Evolutionary conservation across 768 basidiomycete species (phyloP).

Genomic region (Panus rudis): DNA sequence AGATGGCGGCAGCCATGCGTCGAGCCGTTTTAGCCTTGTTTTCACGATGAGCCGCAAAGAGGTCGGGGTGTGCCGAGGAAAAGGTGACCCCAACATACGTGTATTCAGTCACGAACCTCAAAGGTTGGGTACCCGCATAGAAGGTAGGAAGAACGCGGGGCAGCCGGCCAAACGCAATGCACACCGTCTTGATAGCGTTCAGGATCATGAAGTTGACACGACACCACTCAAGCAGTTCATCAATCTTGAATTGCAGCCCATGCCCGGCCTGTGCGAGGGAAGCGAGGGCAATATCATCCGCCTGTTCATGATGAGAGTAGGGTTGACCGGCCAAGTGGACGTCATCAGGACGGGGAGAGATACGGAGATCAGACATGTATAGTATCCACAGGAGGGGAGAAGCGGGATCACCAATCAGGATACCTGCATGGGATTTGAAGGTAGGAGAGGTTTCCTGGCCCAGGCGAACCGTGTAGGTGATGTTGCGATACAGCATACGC

Average conservation of each 20-base stretch:
- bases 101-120: background rate
- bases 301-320: slow-evolving; percentile 20
- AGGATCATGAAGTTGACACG: slow-evolving; percentile 12
- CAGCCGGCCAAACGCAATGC: slow-evolving; percentile 16
- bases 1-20: background rate
- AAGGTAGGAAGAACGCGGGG: background rate
- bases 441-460: slow-evolving; percentile 1
- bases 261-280: slow-evolving; percentile 4
- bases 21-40: background rate
- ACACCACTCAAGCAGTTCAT: slow-evolving; percentile 13
- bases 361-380: slow-evolving; percentile 8
- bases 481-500: slow-evolving; percentile 6
- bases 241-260: slow-evolving; percentile 15
- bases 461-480: slow-evolving; percentile 7
- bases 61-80: background rate
- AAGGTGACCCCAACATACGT: slow-evolving; percentile 5
- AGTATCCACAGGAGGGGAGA: slow-evolving; percentile 13
- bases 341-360: slow-evolving; percentile 7
- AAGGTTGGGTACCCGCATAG: background rate
- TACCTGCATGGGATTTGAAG: slow-evolving; percentile 9
- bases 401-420: slow-evolving; percentile 16
- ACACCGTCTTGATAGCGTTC: slow-evolving; percentile 12
- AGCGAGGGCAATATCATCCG: slow-evolving; percentile 15
- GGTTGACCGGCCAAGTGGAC: slow-evolving; percentile 4
- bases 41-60: slow-evolving; percentile 2